These are phyloP conservation scores for Pisolithus sp. DNA, from an alignment of 768 basidiomycete species.

Conservation along the genomic window DNA sequence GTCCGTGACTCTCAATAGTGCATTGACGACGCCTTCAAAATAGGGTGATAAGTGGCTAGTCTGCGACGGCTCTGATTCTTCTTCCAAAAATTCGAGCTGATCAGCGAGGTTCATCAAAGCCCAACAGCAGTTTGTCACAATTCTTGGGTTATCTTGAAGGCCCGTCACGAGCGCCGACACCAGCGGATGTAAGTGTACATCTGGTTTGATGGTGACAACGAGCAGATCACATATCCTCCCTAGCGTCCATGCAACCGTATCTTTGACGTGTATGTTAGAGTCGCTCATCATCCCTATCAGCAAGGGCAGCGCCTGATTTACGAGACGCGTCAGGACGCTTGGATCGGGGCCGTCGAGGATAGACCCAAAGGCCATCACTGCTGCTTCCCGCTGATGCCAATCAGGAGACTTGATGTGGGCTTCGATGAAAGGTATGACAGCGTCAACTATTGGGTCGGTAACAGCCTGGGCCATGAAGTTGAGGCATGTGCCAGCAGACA, in stretches of 20 bases:
- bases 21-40: slow-evolving; percentile 80
- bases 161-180: slow-evolving; percentile 79
- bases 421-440: slow-evolving; percentile 97
- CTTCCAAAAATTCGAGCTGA: slow-evolving; percentile 72
- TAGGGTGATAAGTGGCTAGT: slow-evolving; percentile 77
- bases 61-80: slow-evolving; percentile 45
- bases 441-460: slow-evolving; percentile 82
- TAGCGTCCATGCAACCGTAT: slow-evolving; percentile 96
- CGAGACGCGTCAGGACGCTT: slow-evolving; percentile 77
- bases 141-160: slow-evolving; percentile 73
- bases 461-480: slow-evolving; percentile 86
- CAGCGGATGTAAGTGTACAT: slow-evolving; percentile 79
- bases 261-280: slow-evolving; percentile 78
- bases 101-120: slow-evolving; percentile 93
- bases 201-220: slow-evolving; percentile 79
- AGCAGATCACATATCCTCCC: slow-evolving; percentile 91
- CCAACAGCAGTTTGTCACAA: slow-evolving; percentile 94
- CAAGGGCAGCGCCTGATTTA: slow-evolving; percentile 88
- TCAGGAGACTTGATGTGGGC: slow-evolving; percentile 86
- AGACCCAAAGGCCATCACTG: slow-evolving; percentile 96
- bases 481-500: slow-evolving; percentile 94
- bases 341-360: slow-evolving; percentile 97
- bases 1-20: slow-evolving; percentile 81
- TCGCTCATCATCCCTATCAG: slow-evolving; percentile 96
- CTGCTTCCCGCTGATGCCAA: slow-evolving; percentile 95